Evolutionary conservation across 2,329 filamentous ascomycete species (phyloP), one percentile per base, ranked within the genome.

Genomic region (Parascedosporium putredinis): DNA sequence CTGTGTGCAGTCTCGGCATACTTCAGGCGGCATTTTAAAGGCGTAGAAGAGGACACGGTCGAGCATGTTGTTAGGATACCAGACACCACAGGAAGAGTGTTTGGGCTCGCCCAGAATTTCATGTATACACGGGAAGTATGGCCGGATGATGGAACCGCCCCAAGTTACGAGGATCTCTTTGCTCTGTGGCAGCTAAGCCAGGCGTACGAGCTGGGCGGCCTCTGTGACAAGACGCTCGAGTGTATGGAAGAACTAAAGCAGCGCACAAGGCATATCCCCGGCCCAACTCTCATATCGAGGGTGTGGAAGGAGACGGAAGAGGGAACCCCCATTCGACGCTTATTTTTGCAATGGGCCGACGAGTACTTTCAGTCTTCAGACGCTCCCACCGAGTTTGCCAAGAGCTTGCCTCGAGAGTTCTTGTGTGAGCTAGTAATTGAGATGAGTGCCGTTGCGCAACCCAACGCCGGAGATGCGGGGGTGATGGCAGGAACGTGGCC

Each of bases 251-350:
- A 81, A 53, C 74, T 71, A 52, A 69, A 77, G 27, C 70, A 70
- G 10, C 56, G 70, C 24, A 81, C 77, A 0, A 66, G 71, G 47
- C 65, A 67, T 16, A 82, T 83, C 40, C 79, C 79, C 1, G 72
- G 76, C 3, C 76, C 77, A 0, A 73, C 75, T 2, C 67, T 82
- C 1, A 71, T 83, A 5, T 73, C 81, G 1, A 72, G 77, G 56
- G 78, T 79, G 5, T 83, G 79, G 78, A 71, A 75, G 45, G 76
- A 81, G 47, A 81, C 78, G 0, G 76, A 77, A 0, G 75, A 78
- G 54, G 78, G 77, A 7, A 81, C 78, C 2, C 71, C 75, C 1
- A 75, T 83, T 45, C 71, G 79, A 34, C 69, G 70, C 52, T 71
- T 83, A 33, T 69, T 83, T 12, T 64, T 82, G 3, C 72, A 69